Conservation (phyloP, 352 stramenopile genomes). For the Aphanomyces invadans region DNA sequence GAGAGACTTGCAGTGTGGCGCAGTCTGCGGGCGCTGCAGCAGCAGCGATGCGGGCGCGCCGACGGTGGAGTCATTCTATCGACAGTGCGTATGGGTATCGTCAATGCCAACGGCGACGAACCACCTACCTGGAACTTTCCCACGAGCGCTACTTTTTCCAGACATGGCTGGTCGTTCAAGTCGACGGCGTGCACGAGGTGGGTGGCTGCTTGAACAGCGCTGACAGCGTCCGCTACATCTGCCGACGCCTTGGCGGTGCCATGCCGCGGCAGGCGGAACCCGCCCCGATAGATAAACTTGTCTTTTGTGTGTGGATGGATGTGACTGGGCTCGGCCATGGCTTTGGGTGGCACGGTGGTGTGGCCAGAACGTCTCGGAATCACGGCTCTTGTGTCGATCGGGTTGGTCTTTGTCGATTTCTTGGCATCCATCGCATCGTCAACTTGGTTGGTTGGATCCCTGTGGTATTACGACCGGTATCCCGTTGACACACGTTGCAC, state of each 20-base stretch:
- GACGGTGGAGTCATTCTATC: too few species aligned
- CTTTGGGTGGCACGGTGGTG: constrained; percentile 1
- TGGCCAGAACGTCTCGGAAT: constrained; percentile 12
- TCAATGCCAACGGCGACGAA: too few species aligned
- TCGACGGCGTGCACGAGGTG: neutral
- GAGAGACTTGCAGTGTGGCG: constrained; percentile 15
- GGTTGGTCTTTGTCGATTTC: neutral
- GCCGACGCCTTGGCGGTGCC: neutral
- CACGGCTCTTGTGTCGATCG: constrained; percentile 7
- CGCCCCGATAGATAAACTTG: constrained; percentile 17
- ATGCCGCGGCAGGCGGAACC: constrained; percentile 11
- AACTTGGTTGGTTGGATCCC: constrained; percentile 6
- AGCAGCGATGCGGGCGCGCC: too few species aligned
- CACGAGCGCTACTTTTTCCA: constrained; percentile 13
- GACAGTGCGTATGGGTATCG: too few species aligned
- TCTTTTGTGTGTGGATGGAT: constrained; percentile 7
- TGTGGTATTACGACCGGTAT: too few species aligned
- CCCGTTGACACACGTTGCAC: too few species aligned
- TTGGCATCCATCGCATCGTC: neutral
- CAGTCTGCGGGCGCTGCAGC: constrained; percentile 5
- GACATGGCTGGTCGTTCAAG: neutral
- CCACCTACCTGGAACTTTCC: constrained; percentile 1
- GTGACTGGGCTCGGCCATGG: neutral
- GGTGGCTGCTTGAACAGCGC: too few species aligned
- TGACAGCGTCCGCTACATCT: neutral